phyloP scores from a whole-genome alignment of 805 yeast genomes.

The Schwanniomyces occidentalis region DNA sequence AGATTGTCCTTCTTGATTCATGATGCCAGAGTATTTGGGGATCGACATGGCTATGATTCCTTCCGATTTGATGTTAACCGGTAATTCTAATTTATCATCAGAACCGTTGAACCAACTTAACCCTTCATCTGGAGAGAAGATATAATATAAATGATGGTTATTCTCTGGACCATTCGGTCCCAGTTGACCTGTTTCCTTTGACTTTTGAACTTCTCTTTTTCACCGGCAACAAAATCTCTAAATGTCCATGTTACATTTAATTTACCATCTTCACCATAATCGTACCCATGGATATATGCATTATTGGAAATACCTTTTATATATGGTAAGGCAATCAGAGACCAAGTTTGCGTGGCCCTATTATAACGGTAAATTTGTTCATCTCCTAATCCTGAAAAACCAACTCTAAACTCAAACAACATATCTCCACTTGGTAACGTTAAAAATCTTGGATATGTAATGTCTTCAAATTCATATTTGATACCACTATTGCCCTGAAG shows the following conservation, averaged over 20 bases:
- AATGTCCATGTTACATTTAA: slow-evolving; percentile 18
- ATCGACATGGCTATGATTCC: slow-evolving; percentile 2
- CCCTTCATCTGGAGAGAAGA: slow-evolving; percentile 18
- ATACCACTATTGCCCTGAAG: slow-evolving; percentile 1
- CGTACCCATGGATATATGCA: slow-evolving; percentile 19
- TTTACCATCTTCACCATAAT: slow-evolving; percentile 6
- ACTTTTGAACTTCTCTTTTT: slow-evolving; percentile 1
- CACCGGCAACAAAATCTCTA: slow-evolving; percentile 17
- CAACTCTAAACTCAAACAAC: slow-evolving; percentile 11
- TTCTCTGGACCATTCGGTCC: slow-evolving; percentile 22
- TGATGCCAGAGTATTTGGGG: slow-evolving; percentile 15
- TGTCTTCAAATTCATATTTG: slow-evolving; percentile 7
- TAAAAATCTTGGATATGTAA: slow-evolving; percentile 17
- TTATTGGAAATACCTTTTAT: slow-evolving; percentile 15
- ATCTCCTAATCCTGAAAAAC: slow-evolving; percentile 19
- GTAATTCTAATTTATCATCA: slow-evolving; percentile 7
- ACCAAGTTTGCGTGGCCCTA: slow-evolving; percentile 8
- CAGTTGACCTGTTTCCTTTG: slow-evolving; percentile 10
- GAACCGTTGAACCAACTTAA: slow-evolving; percentile 13
- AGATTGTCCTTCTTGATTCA: slow-evolving; percentile 21
- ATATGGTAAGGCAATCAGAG: slow-evolving; percentile 8
- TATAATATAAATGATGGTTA: slow-evolving; percentile 18
- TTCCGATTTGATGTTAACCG: slow-evolving; percentile 6
- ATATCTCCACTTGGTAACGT: slow-evolving; percentile 12
- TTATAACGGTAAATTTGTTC: slow-evolving; percentile 13